Base-by-base conservation (phyloP, 2,329 filamentous ascomycete genomes). In the Ophiosphaerella narmari region DNA sequence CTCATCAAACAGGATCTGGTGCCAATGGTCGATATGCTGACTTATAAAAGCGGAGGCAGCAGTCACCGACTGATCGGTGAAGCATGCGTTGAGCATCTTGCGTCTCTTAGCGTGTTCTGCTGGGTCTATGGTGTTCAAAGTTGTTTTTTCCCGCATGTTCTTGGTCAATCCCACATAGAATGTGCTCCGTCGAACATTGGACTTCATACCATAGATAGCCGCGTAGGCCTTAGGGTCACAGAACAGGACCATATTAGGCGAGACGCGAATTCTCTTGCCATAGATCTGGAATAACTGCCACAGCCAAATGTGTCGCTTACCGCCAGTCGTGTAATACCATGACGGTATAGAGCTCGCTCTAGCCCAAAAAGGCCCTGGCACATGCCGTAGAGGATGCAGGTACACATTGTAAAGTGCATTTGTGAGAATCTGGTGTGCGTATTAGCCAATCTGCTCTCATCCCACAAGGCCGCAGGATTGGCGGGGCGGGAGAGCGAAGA, bases 271-370 rank as follows among this genome's bases (percentile, higher is more conserved):
- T 31, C 33, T 48, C 13, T 46, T 46, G 16, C 46, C 46, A 29
- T 44, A 44, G 32, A 44, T 44, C 33, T 44, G 16, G 14, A 37
- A 37, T 36, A n/a, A 36, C 32, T 48, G 46, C 46, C 43, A 50
- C 4, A 53, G 32, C 57, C 57, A 60, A 13, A 58, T 42, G 29
- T 60, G 57, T 16, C 57, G 42, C 12, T 58, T 44, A 11, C 57
- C 49, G 13, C 38, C 26, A 24, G 2, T 26, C 1, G 46, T 32
- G 37, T 52, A 40, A 24, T 50, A 52, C 26, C 26, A 29, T 29
- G 26, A 29, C 26, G 26, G 26, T 29, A 29, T 29, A 29, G 26
- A 7, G 26, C 9, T 29, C 26, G 26, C 26, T 11, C 26, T 29
- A 29, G 26, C 26, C 26, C 26, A 29, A 11, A 29, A 29, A 29